phyloP scores from a whole-genome alignment of 768 basidiomycete genomes.

The Hortiboletus flavorubellus region DNA sequence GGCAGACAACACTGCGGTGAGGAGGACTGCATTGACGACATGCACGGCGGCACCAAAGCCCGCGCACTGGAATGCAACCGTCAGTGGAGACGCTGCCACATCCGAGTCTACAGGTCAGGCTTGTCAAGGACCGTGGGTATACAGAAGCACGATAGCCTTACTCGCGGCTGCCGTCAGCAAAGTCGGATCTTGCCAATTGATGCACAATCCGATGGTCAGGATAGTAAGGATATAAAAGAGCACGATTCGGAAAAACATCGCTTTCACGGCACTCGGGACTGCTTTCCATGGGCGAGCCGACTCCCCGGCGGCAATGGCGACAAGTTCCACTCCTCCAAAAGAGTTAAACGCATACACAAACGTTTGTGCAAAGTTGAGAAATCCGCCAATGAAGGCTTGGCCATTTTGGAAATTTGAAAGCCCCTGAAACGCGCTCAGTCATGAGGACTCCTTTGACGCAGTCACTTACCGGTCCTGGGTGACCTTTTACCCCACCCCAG shows the following conservation, averaged over 20 bases:
- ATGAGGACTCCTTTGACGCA: not conserved
- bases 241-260: slow-evolving; percentile 63
- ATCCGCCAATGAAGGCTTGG: slow-evolving; percentile 55
- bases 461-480: slow-evolving; percentile 52
- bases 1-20: slow-evolving; percentile 62
- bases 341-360: slow-evolving; percentile 73
- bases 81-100: slow-evolving; percentile 59
- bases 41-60: slow-evolving; percentile 61
- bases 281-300: slow-evolving; percentile 59
- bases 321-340: slow-evolving; percentile 66
- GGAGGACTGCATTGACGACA: slow-evolving; percentile 63
- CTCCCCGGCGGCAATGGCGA: slow-evolving; percentile 72
- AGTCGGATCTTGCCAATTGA: slow-evolving; percentile 56
- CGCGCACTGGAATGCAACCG: slow-evolving; percentile 59
- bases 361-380: slow-evolving; percentile 49
- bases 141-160: slow-evolving; percentile 15
- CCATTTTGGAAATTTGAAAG: slow-evolving; percentile 47
- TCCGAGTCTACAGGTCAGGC: slow-evolving; percentile 35
- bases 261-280: slow-evolving; percentile 62
- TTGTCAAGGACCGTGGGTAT: not conserved
- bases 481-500: slow-evolving; percentile 56
- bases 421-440: slow-evolving; percentile 36
- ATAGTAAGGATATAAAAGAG: slow-evolving; percentile 65
- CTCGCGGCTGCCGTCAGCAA: slow-evolving; percentile 46
- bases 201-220: slow-evolving; percentile 61